Evolutionary conservation across 768 basidiomycete genomes (phyloP), one percentile per base, ranked within the genome.

Genomic region (Albatrellus ellisii): DNA sequence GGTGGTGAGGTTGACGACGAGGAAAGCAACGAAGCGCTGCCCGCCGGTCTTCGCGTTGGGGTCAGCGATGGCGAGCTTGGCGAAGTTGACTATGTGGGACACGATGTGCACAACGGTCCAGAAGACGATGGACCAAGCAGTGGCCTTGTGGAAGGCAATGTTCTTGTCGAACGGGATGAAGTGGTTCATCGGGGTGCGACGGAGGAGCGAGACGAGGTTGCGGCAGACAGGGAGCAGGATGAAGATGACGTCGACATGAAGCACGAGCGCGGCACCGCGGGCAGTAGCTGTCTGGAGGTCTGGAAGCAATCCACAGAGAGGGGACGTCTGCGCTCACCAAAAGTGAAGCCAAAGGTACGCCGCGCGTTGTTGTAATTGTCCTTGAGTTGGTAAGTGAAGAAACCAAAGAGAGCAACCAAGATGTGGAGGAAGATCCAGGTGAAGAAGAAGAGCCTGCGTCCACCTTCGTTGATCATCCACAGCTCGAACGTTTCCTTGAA

Each of bases 401-500:
- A 71, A 2, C 88, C 90, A 48, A 95, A 76, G 29, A 68, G 67
- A 42, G 77, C 72, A 39, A 90, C 86, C 26, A 92, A 62, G 28
- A 78, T 45, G 49, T 97, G 91, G 25, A 94, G 70, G 58, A 88
- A 62, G 39, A 92, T 63, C 77, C 83, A 95, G 47, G 77, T 59
- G 42, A 62, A 70, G 62, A 92, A 87, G 67, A 91, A 88, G 28
- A 92, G 51, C 41, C 73, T 68, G 33, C 72, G 70, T 11, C 82
- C 77, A 53, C 91, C 91, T 56, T 92, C 90, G 57, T 92, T 91
- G 59, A 91, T 87, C 82, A 89, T 83, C 90, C 90, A 94, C n/a
- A 77, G 52, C 50, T 70, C 67, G 52, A 73, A 69, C 50, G 59
- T 71, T 52, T 76, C 68, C 33, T 53, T 52, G 35, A 63, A 55